Conservation (phyloP, 768 basidiomycete genomes). For the Xerocomus spinulosus region DNA sequence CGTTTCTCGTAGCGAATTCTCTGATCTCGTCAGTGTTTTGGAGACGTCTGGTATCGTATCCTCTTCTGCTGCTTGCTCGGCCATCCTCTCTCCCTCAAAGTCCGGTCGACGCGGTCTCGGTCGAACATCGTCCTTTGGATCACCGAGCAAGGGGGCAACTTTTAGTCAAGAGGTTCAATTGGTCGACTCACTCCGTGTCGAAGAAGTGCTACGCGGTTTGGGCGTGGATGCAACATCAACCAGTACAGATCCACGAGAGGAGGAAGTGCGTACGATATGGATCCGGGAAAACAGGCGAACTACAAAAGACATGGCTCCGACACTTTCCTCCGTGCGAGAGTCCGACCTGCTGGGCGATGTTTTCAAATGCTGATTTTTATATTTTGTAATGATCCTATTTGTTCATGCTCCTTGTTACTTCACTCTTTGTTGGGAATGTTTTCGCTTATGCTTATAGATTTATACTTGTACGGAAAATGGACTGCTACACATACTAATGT, state of each 20-base stretch:
- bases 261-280: conserved; percentile 42
- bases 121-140: conserved; percentile 56
- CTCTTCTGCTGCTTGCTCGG: conserved; percentile 28
- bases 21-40: conserved; percentile 63
- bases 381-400: conserved; percentile 4
- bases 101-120: conserved; percentile 49
- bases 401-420: conserved; percentile 7
- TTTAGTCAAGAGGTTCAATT: conserved; percentile 47
- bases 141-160: conserved; percentile 19
- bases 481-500: conserved; percentile 9
- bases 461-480: conserved; percentile 7
- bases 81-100: conserved; percentile 38
- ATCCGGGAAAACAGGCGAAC: conserved; percentile 37
- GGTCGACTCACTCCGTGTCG: conserved; percentile 56
- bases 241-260: conserved; percentile 36
- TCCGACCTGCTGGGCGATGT: conserved; percentile 29
- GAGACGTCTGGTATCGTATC: conserved; percentile 69
- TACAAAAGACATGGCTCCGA: conserved; percentile 32
- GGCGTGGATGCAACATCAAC: conserved; percentile 33
- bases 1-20: conserved; percentile 73
- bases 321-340: conserved; percentile 3
- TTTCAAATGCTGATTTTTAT: conserved; percentile 28
- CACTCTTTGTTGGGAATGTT: conserved; percentile 8
- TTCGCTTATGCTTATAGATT: conserved; percentile 25
- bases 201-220: conserved; percentile 68